phyloP scores from a whole-genome alignment of 1,139 yeast genomes.

The Zhuliangozyma parablackwelliae region DNA sequence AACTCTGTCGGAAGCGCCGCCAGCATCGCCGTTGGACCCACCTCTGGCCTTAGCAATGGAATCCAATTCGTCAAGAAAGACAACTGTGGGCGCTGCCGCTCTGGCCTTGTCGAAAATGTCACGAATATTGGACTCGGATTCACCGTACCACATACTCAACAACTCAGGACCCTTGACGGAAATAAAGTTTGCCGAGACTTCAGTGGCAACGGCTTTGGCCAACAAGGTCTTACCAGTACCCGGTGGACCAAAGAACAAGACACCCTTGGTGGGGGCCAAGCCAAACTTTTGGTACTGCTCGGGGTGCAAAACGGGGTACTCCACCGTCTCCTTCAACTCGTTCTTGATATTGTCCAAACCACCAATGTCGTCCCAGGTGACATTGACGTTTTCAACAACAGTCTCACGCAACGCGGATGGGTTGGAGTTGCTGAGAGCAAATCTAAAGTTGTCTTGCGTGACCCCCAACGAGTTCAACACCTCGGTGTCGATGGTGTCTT shows the following conservation, averaged over 20 bases:
- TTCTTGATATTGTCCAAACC: slow-evolving; percentile 93
- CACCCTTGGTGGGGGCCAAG: slow-evolving; percentile 96
- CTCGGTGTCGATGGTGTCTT: slow-evolving; percentile 97
- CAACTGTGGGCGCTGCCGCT: slow-evolving; percentile 98
- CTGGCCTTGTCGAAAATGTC: slow-evolving; percentile 97
- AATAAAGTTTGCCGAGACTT: slow-evolving; percentile 93
- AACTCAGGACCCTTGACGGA: slow-evolving; percentile 97
- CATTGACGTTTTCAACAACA: slow-evolving; percentile 96
- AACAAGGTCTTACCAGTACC: slow-evolving; percentile 98
- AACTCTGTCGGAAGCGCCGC: slow-evolving; percentile 98
- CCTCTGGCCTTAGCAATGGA: slow-evolving; percentile 98
- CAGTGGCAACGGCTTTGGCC: slow-evolving; percentile 98
- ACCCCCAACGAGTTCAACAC: slow-evolving; percentile 94
- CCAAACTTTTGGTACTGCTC: slow-evolving; percentile 98
- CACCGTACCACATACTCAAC: slow-evolving; percentile 99
- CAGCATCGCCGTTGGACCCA: slow-evolving; percentile 87
- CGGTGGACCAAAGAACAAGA: slow-evolving; percentile 97
- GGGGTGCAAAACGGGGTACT: slow-evolving; percentile 97
- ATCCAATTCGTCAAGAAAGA: slow-evolving; percentile 94
- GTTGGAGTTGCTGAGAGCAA: slow-evolving; percentile 95
- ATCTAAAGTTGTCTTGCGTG: slow-evolving; percentile 97
- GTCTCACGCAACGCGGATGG: slow-evolving; percentile 99
- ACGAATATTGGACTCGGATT: slow-evolving; percentile 93
- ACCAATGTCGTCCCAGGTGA: slow-evolving; percentile 97
- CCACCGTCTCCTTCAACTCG: slow-evolving; percentile 97